Conservation (phyloP, 2,329 filamentous ascomycete genomes). For the Waltergamsia citrina region DNA sequence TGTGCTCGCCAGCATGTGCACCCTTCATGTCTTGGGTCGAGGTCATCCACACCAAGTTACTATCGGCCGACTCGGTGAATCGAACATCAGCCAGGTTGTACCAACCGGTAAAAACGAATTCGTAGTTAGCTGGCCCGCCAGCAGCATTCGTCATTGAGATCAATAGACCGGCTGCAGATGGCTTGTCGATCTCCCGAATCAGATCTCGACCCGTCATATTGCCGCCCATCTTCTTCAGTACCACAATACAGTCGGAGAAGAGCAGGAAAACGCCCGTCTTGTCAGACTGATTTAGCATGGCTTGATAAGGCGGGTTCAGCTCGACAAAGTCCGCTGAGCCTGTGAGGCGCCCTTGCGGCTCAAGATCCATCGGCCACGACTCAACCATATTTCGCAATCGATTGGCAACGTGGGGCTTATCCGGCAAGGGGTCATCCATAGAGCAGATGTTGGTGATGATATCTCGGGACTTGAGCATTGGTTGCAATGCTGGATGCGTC, state of each 20-base stretch:
- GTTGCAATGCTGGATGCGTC: constrained; percentile 73
- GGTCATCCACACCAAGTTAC: constrained; percentile 58
- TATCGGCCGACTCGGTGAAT: constrained; percentile 62
- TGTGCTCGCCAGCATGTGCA: constrained; percentile 32
- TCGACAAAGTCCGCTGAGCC: constrained; percentile 74
- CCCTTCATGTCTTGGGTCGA: constrained; percentile 53
- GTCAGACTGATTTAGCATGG: constrained; percentile 29
- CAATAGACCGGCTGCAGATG: constrained; percentile 53
- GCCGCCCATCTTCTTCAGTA: constrained; percentile 61
- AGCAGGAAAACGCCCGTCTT: constrained; percentile 66
- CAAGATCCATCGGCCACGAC: constrained; percentile 64
- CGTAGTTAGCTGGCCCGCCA: constrained; percentile 52
- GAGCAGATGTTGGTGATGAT: constrained; percentile 96
- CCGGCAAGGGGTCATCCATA: constrained; percentile 62
- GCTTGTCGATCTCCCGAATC: constrained; percentile 77
- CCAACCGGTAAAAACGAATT: constrained; percentile 68
- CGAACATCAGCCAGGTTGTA: constrained; percentile 60
- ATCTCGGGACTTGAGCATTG: constrained; percentile 80
- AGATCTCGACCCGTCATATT: constrained; percentile 66
- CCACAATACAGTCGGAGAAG: constrained; percentile 72
- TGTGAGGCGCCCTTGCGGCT: constrained; percentile 70
- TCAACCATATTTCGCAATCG: constrained; percentile 69
- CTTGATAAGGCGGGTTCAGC: constrained; percentile 60
- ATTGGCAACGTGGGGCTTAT: constrained; percentile 65
- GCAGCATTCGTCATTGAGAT: constrained; percentile 55